phyloP scores from a whole-genome alignment of 2,329 filamentous ascomycete species.

The Conoideocrella luteorostrata region DNA sequence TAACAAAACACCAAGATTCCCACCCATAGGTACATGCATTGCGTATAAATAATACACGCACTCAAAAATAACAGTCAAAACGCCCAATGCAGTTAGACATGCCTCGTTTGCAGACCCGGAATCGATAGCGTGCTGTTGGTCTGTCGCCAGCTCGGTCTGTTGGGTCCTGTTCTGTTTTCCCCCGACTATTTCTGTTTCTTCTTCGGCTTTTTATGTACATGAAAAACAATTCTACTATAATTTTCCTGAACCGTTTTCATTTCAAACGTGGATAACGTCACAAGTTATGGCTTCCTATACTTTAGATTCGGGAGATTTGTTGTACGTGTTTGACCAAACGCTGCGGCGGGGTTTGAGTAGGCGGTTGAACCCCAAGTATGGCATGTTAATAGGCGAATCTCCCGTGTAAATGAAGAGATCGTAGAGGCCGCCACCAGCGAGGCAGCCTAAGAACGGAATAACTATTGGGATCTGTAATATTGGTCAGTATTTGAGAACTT shows the following conservation, averaged over 20 bases:
- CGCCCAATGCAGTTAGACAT: no score
- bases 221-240: no score
- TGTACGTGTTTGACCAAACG: constrained; percentile 31
- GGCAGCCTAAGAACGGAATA: constrained; percentile 58
- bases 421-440: constrained; percentile 60
- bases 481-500: no score
- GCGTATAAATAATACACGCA: no score
- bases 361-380: constrained; percentile 55
- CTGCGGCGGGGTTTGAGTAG: constrained; percentile 30
- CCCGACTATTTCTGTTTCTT: background rate
- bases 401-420: constrained; percentile 65
- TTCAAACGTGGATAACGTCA: background rate
- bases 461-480: constrained; percentile 61
- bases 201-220: no score
- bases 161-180: no score
- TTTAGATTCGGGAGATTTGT: constrained; percentile 14
- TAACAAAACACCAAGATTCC: no score
- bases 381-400: constrained; percentile 63
- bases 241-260: background rate
- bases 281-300: constrained; percentile 10
- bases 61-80: no score
- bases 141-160: no score
- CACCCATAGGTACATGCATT: no score
- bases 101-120: no score
- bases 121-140: no score